Evolutionary conservation across 2,329 filamentous ascomycete genomes (phyloP), one percentile per base, ranked within the genome.

Genomic region (Cladosporium sp.): DNA sequence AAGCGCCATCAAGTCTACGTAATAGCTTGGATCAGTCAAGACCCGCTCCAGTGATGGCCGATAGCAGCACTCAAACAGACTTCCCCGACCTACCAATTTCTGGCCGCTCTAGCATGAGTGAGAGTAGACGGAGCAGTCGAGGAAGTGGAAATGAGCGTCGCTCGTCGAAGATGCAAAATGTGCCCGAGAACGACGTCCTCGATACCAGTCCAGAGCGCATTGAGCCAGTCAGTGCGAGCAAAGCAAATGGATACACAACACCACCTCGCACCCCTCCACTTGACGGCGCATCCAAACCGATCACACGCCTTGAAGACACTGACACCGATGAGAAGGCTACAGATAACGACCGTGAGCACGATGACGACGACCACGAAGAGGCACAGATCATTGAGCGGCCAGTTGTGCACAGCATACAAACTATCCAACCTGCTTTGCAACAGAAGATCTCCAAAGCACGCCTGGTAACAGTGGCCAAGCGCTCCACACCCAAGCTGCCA

Each of bases 381-480:
- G 79, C 81, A 1, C 79, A 80, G 1, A 83, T 73, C 22, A 71
- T 74, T 51, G 72, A 73, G 6, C 67, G 72, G 13, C 70, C 73
- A n/a, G 75, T 78, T 5, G 75, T 76, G 24, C 81, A 86, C 1
- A 77, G 90, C 34, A 81, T 91, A 28, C 88, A 86, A 59, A 86
- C 90, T 65, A 82, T 90, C 6, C 81, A 84, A 53, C 81, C 84
- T 39, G 78, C 83, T 42, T 53, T 60, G 6, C 64, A 69, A 17
- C 63, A 68, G 44, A 64, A 64, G n/a, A 62, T 71, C 57, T 87
- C 85, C 37, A 88, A 89, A 68, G 90, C 91, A 22, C 87, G 88
- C 51, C 78, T 97, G 51, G 90, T 97, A 25, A 91, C 85, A 45
- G 96, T 97, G 58, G 85, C 89, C 12, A 95, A 93, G 74, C 83